Conservation (phyloP, 208 protist genomes). For the Perkinsela sp. region DNA sequence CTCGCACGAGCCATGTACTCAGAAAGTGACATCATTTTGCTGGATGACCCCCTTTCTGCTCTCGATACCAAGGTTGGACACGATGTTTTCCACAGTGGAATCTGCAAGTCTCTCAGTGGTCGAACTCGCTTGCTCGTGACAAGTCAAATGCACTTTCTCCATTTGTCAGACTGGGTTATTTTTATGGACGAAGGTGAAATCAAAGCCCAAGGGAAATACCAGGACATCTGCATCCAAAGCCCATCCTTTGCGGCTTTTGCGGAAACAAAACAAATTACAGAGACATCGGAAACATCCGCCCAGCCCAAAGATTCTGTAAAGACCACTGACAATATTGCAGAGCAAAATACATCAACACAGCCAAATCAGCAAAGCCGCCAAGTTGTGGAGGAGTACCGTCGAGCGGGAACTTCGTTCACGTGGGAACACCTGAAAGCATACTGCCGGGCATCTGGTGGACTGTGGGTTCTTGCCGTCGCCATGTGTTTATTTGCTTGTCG, state of each 20-base stretch:
- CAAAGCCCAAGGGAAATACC: slow-evolving; percentile 10
- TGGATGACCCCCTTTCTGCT: slow-evolving; percentile 31
- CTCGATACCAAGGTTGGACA: slow-evolving; percentile 21
- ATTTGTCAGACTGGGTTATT: slow-evolving; percentile 37
- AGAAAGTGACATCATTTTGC: slow-evolving; percentile 7
- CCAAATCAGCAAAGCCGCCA: not conserved
- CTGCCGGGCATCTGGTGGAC: slow-evolving; percentile 15
- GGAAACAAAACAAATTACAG: not conserved
- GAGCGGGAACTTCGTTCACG: not conserved
- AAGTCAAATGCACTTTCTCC: slow-evolving; percentile 66
- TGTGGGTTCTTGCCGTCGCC: slow-evolving; percentile 7
- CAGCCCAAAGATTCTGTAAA: not conserved
- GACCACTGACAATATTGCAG: not conserved
- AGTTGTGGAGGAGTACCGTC: not conserved
- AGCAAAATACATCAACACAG: slow-evolving; percentile 1
- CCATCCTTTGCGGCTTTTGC: not conserved
- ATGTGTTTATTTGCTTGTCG: slow-evolving; percentile 18
- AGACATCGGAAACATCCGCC: not conserved
- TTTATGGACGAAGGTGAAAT: slow-evolving; percentile 31
- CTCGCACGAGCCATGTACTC: slow-evolving; percentile 11
- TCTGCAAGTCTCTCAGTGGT: slow-evolving; percentile 11
- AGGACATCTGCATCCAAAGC: slow-evolving; percentile 1
- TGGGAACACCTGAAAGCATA: slow-evolving; percentile 9
- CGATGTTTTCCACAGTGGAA: slow-evolving; percentile 9
- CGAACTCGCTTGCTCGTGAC: slow-evolving; percentile 72